phyloP scores from a whole-genome alignment of 345 rosid genomes.

The Reutealis trisperma region DNA sequence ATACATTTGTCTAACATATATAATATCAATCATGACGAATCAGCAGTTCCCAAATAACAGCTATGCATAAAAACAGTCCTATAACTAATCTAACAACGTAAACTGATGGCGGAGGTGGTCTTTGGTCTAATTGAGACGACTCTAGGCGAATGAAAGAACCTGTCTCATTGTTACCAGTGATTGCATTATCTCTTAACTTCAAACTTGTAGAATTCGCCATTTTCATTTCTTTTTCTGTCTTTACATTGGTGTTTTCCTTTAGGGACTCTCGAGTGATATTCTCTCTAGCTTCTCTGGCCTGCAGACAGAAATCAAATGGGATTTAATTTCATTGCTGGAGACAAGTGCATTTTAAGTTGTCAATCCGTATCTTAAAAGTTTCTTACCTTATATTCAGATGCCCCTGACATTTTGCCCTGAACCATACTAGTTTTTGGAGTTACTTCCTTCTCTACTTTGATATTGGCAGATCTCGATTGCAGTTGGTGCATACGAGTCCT shows the following conservation, averaged over 20 bases:
- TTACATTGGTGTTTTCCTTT: neutral
- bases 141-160: slow-evolving; percentile 1
- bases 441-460: neutral
- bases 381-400: neutral
- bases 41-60: neutral
- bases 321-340: slow-evolving; percentile 2
- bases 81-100: neutral
- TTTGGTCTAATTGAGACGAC: neutral
- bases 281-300: slow-evolving; percentile 4
- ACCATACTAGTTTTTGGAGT: neutral
- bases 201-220: no score
- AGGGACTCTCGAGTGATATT: neutral
- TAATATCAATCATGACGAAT: neutral
- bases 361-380: neutral
- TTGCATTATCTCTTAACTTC: neutral
- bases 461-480: neutral
- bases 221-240: slow-evolving; percentile 5
- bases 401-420: neutral
- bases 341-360: neutral
- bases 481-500: neutral
- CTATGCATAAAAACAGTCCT: neutral
- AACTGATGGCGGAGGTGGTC: neutral
- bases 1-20: neutral
- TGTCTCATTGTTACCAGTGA: neutral
- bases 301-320: neutral